Conservation (phyloP, 768 basidiomycete species). For the Lactarius akahatsu region DNA sequence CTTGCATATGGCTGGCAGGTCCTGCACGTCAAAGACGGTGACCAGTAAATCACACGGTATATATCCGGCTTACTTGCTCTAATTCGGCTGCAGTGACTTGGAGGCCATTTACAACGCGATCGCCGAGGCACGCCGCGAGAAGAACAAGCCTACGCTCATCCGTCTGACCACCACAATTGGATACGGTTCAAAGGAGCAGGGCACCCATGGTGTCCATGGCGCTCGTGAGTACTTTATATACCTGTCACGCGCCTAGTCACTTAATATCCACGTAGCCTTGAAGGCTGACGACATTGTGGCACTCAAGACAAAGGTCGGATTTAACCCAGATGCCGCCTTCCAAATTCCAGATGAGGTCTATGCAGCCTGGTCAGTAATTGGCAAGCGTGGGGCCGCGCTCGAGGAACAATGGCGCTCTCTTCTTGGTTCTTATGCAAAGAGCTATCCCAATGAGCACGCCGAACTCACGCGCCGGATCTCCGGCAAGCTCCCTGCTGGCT, state of each 20-base stretch:
- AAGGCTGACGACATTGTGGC: constrained; percentile 87
- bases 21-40: constrained; percentile 77
- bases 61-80: neutral
- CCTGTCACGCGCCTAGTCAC: constrained; percentile 17
- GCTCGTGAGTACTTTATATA: constrained; percentile 62
- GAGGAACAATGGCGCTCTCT: constrained; percentile 75
- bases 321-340: constrained; percentile 77
- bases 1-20: constrained; percentile 94
- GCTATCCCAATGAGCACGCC: constrained; percentile 81
- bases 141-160: constrained; percentile 84
- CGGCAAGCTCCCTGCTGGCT: constrained; percentile 78
- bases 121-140: constrained; percentile 70
- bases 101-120: constrained; percentile 76
- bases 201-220: constrained; percentile 94
- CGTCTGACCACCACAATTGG: constrained; percentile 88
- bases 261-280: constrained; percentile 53
- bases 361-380: constrained; percentile 63
- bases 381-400: constrained; percentile 67
- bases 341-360: constrained; percentile 73
- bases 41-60: constrained; percentile 46
- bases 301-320: constrained; percentile 82
- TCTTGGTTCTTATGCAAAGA: constrained; percentile 65
- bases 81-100: constrained; percentile 58
- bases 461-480: constrained; percentile 84
- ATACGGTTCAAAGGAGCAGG: constrained; percentile 88